These are phyloP conservation scores for Helicocarpus griseus DNA, from an alignment of 2,329 filamentous ascomycete genomes.

Conservation along the genomic window DNA sequence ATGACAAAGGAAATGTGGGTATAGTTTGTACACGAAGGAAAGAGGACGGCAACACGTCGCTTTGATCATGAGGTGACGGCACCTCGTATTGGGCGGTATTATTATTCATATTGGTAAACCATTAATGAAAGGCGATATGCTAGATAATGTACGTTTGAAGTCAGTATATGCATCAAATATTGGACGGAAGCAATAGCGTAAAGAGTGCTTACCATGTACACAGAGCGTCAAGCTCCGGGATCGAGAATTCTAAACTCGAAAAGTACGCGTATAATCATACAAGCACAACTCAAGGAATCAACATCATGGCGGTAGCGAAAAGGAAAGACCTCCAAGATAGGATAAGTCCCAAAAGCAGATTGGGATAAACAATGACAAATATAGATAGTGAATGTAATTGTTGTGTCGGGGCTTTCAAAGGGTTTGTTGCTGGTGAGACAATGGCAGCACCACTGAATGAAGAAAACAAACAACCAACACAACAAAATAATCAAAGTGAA, in stretches of 20 bases:
- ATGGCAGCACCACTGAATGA: not conserved
- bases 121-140: not conserved
- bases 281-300: no score
- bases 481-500: not conserved
- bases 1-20: constrained; percentile 34
- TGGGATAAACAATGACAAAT: not conserved
- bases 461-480: not conserved
- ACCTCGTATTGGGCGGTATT: not conserved
- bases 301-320: no score
- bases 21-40: constrained; percentile 21
- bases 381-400: not conserved
- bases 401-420: not conserved
- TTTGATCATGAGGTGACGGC: not conserved
- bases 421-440: not conserved
- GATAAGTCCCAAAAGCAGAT: not conserved
- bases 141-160: not conserved
- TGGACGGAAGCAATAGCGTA: not conserved
- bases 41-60: not conserved
- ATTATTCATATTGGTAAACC: not conserved
- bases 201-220: not conserved
- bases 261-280: no score
- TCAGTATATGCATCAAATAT: not conserved
- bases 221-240: not conserved
- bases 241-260: not conserved
- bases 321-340: not conserved